phyloP scores from a whole-genome alignment of 441 rosid genomes.

The Populus trichocarpa region DNA sequence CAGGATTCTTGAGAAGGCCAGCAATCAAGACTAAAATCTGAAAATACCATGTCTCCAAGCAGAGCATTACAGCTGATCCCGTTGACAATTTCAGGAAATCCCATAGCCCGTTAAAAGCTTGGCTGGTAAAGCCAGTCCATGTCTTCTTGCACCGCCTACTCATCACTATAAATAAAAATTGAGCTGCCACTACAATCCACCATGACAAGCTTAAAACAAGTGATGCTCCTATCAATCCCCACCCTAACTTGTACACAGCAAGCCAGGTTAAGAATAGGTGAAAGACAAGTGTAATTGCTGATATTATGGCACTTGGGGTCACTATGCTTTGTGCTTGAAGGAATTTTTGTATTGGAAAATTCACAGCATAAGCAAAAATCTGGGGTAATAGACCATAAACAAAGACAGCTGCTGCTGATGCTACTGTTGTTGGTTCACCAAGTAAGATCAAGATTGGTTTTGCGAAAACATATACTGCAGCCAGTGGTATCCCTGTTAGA shows the following conservation, averaged over 20 bases:
- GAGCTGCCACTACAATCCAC: slow-evolving; percentile 71
- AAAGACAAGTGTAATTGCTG: slow-evolving; percentile 47
- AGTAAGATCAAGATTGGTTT: slow-evolving; percentile 53
- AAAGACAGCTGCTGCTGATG: slow-evolving; percentile 59
- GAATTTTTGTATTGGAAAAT: slow-evolving; percentile 82
- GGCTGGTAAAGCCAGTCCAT: slow-evolving; percentile 56
- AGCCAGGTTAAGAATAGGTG: slow-evolving; percentile 65
- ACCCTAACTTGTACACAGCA: slow-evolving; percentile 42
- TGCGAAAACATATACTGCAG: slow-evolving; percentile 37
- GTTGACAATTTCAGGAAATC: slow-evolving; percentile 53
- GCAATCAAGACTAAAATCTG: slow-evolving; percentile 75
- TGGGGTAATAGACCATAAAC: slow-evolving; percentile 79
- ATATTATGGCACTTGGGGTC: slow-evolving; percentile 64
- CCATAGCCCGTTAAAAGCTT: slow-evolving; percentile 65
- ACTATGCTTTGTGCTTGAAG: slow-evolving; percentile 85
- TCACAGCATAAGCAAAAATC: slow-evolving; percentile 65
- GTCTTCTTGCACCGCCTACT: slow-evolving; percentile 50
- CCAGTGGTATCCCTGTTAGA: too few species aligned
- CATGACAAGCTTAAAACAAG: slow-evolving; percentile 67
- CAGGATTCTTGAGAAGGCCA: slow-evolving; percentile 61
- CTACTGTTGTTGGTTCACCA: slow-evolving; percentile 43
- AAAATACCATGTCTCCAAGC: slow-evolving; percentile 80
- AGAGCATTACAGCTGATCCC: slow-evolving; percentile 78
- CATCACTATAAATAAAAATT: slow-evolving; percentile 39
- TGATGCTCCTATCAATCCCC: slow-evolving; percentile 62